These are phyloP conservation scores for Clarireedia hainanense DNA, from an alignment of 2,329 filamentous ascomycete genomes.

Conservation along the genomic window DNA sequence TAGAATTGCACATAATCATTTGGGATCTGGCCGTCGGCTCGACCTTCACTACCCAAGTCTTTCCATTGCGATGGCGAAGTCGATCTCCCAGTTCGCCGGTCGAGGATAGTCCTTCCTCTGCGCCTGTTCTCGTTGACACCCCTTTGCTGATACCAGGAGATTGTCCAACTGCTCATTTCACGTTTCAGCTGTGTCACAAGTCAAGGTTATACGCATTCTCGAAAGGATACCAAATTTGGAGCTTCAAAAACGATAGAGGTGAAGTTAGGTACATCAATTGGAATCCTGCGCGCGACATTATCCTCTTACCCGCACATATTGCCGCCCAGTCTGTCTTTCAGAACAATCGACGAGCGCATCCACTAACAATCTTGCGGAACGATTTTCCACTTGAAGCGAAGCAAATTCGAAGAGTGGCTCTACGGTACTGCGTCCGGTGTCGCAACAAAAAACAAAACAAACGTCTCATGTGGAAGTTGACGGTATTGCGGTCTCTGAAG, in stretches of 20 bases:
- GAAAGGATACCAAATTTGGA: neutral
- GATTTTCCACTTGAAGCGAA: neutral
- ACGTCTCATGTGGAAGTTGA: neutral
- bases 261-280: neutral
- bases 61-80: neutral
- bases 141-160: neutral
- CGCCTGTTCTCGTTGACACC: neutral
- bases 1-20: neutral
- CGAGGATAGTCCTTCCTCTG: neutral
- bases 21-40: neutral
- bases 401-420: neutral
- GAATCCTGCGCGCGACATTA: neutral
- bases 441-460: neutral
- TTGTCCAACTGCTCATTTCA: neutral
- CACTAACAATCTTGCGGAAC: neutral
- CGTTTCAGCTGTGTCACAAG: neutral
- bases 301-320: neutral
- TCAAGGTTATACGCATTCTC: neutral
- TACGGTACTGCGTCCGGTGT: neutral
- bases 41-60: neutral
- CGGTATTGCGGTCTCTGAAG: neutral
- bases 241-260: neutral
- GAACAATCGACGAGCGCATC: neutral
- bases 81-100: neutral
- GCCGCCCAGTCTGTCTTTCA: neutral